A percentile compares a stretch with the other conserved stretches of the same genome.
phyloP scores from a whole-genome alignment of 495 filamentous ascomycete genomes.

The Aspergillus funiculosus region DNA sequence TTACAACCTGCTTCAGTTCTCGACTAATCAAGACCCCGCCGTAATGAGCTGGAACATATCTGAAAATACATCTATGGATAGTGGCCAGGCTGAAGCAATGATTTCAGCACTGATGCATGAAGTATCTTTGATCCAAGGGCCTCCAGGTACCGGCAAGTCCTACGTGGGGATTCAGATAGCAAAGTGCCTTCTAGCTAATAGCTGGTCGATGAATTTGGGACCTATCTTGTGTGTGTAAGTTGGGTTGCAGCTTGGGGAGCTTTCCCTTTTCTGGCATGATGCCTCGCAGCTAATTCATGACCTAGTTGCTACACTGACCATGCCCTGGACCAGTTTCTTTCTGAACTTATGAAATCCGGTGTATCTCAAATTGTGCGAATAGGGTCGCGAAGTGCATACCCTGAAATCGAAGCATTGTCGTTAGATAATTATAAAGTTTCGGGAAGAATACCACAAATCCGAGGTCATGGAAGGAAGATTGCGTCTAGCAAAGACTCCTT shows the following conservation, averaged over 20 bases:
- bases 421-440: slow-evolving; percentile 10
- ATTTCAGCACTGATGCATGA: slow-evolving; percentile 47
- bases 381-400: slow-evolving; percentile 46
- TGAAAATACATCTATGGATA: slow-evolving; percentile 49
- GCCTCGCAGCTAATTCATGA: not conserved
- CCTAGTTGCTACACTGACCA: slow-evolving; percentile 58
- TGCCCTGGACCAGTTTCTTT: slow-evolving; percentile 61
- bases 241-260: too few relatives aligned
- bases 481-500: not conserved
- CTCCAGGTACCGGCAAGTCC: slow-evolving; percentile 68
- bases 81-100: slow-evolving; percentile 52
- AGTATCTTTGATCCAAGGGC: slow-evolving; percentile 69
- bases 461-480: not conserved
- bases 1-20: too few relatives aligned
- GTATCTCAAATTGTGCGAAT: slow-evolving; percentile 57
- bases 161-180: slow-evolving; percentile 38
- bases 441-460: not conserved
- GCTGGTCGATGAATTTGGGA: slow-evolving; percentile 39
- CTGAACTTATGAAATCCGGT: slow-evolving; percentile 46
- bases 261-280: too few relatives aligned
- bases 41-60: too few relatives aligned
- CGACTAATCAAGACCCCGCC: slow-evolving; percentile 6
- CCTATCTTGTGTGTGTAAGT: slow-evolving; percentile 49
- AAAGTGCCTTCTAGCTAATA: slow-evolving; percentile 54
- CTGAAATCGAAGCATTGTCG: slow-evolving; percentile 14